Conservation (phyloP, 2,329 filamentous ascomycete species). For the Mycosphaerella sp. region DNA sequence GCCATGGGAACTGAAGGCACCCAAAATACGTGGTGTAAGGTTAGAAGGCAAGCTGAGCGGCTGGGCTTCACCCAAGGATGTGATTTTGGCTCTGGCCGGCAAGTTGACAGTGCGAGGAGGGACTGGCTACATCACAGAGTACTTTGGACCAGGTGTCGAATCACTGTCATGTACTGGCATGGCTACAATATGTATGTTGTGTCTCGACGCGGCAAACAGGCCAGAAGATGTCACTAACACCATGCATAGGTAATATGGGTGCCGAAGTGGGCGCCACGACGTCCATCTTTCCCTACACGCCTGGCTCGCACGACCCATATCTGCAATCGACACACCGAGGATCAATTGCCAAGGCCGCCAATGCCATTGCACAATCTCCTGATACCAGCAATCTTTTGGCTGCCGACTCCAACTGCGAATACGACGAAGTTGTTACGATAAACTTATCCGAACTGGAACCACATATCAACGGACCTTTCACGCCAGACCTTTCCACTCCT, state of each 20-base stretch:
- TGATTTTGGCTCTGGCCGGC: slow-evolving; percentile 85
- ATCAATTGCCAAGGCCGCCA: slow-evolving; percentile 62
- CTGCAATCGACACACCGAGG: slow-evolving; percentile 74
- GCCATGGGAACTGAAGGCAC: slow-evolving; percentile 96
- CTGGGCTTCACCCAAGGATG: slow-evolving; percentile 93
- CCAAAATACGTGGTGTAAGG: slow-evolving; percentile 79
- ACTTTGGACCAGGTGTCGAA: slow-evolving; percentile 70
- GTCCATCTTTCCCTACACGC: slow-evolving; percentile 88
- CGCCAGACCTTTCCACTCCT: slow-evolving; percentile 88
- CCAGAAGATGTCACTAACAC: slow-evolving; percentile 54
- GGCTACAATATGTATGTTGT: slow-evolving; percentile 61
- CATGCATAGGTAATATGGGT: slow-evolving; percentile 55
- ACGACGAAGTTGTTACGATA: slow-evolving; percentile 87
- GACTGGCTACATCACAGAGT: slow-evolving; percentile 87
- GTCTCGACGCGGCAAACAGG: background rate
- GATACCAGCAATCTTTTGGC: slow-evolving; percentile 60
- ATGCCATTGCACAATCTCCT: slow-evolving; percentile 53
- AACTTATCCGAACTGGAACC: slow-evolving; percentile 67
- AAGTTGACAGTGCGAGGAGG: slow-evolving; percentile 82
- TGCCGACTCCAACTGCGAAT: slow-evolving; percentile 75
- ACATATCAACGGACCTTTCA: slow-evolving; percentile 63
- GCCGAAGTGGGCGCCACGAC: slow-evolving; percentile 89
- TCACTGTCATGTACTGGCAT: slow-evolving; percentile 87
- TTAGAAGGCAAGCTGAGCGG: slow-evolving; percentile 76
- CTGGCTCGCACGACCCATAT: slow-evolving; percentile 72